Conservation (phyloP, 176 grass and related monocot genomes). For the Elaeis guineensis region DNA sequence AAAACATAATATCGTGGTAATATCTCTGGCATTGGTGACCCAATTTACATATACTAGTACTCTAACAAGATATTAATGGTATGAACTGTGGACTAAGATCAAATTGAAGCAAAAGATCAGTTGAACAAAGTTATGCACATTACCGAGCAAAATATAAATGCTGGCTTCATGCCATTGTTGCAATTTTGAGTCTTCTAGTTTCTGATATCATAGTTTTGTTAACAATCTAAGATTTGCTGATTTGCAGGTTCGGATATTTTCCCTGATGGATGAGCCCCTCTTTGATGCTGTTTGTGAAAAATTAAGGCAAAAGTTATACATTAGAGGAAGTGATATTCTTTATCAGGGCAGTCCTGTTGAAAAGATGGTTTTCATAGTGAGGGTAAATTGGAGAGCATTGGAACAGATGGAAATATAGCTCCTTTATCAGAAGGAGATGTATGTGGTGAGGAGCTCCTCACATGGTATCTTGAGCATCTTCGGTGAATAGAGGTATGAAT, state of each 20-base stretch:
- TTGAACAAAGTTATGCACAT: too few relatives aligned
- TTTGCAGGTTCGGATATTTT: conserved; percentile 77
- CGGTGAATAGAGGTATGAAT: conserved; percentile 54
- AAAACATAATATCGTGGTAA: too few relatives aligned
- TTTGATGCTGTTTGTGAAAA: conserved; percentile 89
- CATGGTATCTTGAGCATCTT: conserved; percentile 91
- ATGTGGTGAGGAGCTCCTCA: conserved; percentile 95
- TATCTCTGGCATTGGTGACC: too few relatives aligned
- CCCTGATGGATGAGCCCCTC: conserved; percentile 75
- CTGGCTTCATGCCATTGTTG: too few relatives aligned
- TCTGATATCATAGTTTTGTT: too few relatives aligned
- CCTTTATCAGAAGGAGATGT: conserved; percentile 74
- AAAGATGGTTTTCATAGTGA: conserved; percentile 93
- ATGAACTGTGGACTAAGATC: too few relatives aligned
- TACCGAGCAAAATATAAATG: too few relatives aligned
- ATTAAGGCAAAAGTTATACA: conserved; percentile 77
- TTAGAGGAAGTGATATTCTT: conserved; percentile 70
- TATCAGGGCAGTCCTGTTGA: conserved; percentile 75
- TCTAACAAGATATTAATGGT: too few relatives aligned
- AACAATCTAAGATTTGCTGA: background rate
- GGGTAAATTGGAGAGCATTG: conserved; percentile 89
- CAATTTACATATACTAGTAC: too few relatives aligned
- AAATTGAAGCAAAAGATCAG: too few relatives aligned
- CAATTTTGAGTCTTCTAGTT: too few relatives aligned
- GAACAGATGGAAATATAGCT: conserved; percentile 59